These are phyloP conservation scores for Thozetella sp. DNA, from an alignment of 495 filamentous ascomycete genomes.

Conservation along the genomic window DNA sequence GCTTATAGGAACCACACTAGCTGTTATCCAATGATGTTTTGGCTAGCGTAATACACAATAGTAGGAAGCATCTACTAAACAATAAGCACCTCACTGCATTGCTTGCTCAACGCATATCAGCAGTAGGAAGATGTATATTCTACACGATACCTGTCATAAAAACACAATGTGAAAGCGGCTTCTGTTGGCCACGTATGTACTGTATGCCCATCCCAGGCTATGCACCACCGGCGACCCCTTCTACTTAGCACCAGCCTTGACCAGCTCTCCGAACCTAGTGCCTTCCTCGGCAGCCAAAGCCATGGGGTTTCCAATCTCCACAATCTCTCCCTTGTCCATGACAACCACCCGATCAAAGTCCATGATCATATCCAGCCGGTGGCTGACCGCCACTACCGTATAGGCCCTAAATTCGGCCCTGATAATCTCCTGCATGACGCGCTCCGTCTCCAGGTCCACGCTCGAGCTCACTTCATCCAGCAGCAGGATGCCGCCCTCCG, in stretches of 20 bases:
- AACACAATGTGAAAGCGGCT: no score
- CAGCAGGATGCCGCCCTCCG: constrained; percentile 28
- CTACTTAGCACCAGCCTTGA: constrained; percentile 16
- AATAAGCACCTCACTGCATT: no score
- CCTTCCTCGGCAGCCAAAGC: constrained; percentile 25
- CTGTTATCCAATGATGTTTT: no score
- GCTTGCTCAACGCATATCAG: no score
- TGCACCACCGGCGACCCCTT: no score
- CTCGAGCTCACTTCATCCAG: constrained; percentile 43
- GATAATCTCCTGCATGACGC: constrained; percentile 43
- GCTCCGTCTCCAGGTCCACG: constrained; percentile 48
- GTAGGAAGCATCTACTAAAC: no score
- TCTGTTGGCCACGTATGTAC: no score
- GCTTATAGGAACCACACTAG: no score
- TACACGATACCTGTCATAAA: no score
- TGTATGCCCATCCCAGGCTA: no score
- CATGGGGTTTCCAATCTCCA: constrained; percentile 40
- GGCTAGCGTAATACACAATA: no score
- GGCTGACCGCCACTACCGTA: constrained; percentile 48
- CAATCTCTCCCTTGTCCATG: constrained; percentile 40
- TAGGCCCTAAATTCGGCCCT: constrained; percentile 39
- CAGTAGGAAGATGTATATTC: no score
- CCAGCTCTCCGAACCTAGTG: constrained; percentile 34
- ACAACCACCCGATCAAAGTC: constrained; percentile 47
- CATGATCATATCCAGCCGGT: constrained; percentile 48